Evolutionary conservation across 2,329 filamentous ascomycete species (phyloP).

Genomic region (Trichoderma sp.): DNA sequence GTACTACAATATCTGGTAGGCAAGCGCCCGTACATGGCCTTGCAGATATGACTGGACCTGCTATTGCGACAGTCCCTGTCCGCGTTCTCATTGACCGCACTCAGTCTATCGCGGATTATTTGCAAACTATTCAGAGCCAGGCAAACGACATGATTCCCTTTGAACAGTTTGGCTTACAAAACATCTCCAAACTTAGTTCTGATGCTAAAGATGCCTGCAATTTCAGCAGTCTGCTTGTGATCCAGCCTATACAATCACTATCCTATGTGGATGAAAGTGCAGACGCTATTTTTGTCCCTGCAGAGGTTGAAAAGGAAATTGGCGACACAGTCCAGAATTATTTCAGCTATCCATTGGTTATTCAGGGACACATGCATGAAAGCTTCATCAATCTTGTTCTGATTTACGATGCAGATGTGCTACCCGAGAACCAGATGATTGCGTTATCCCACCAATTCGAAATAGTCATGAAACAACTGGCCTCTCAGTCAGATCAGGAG

Average conservation of each 20-base stretch:
- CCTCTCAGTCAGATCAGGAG: not conserved
- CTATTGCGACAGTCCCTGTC: constrained; percentile 23
- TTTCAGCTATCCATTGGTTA: constrained; percentile 15
- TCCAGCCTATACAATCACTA: constrained; percentile 18
- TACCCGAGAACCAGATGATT: not conserved
- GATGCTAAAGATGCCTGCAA: constrained; percentile 22
- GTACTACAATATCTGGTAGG: constrained; percentile 24
- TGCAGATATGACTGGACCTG: constrained; percentile 23
- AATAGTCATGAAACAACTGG: not conserved
- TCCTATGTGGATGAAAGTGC: not conserved
- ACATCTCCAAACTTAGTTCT: constrained; percentile 24
- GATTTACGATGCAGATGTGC: not conserved
- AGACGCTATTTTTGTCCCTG: not conserved
- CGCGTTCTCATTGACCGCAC: constrained; percentile 3
- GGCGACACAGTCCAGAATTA: constrained; percentile 14
- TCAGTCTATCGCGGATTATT: not conserved
- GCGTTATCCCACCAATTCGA: constrained; percentile 17
- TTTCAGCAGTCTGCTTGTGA: constrained; percentile 25
- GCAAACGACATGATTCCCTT: constrained; percentile 24
- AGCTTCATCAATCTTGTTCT: constrained; percentile 3
- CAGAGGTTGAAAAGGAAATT: constrained; percentile 3
- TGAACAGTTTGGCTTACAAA: constrained; percentile 27
- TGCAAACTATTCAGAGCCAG: constrained; percentile 20
- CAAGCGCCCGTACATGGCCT: constrained; percentile 25
- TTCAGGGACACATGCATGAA: constrained; percentile 13